A percentile compares a stretch with the other conserved stretches of the same genome.
Conservation (phyloP, 2,329 filamentous ascomycete species). For the Zasmidium angulare region DNA sequence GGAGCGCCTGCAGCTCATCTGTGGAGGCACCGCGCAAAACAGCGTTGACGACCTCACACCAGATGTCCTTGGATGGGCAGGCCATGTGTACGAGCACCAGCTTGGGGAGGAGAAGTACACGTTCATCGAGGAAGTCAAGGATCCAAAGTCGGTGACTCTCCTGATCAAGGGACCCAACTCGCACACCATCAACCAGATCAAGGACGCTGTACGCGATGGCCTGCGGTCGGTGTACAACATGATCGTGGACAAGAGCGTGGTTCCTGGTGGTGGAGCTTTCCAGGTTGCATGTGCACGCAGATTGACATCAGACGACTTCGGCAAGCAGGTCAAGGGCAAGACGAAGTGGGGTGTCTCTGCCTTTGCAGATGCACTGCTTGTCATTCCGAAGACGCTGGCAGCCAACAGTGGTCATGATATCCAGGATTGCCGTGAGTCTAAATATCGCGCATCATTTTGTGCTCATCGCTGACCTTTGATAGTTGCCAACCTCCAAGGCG, state of each 20-base stretch:
- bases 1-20: constrained; percentile 94
- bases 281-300: constrained; percentile 89
- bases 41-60: constrained; percentile 90
- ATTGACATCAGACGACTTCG: constrained; percentile 81
- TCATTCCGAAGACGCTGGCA: constrained; percentile 96
- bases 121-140: constrained; percentile 97
- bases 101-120: constrained; percentile 99
- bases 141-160: constrained; percentile 95
- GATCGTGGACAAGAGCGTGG: constrained; percentile 95
- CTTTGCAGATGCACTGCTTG: constrained; percentile 88
- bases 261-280: constrained; percentile 92
- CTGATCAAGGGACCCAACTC: constrained; percentile 97
- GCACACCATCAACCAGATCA: constrained; percentile 96
- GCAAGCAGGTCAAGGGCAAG: constrained; percentile 93
- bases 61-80: constrained; percentile 91
- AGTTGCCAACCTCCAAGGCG: constrained; percentile 87
- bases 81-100: constrained; percentile 94
- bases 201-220: constrained; percentile 92
- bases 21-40: constrained; percentile 89
- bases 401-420: constrained; percentile 96
- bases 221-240: constrained; percentile 98
- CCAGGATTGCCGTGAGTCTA: constrained; percentile 85
- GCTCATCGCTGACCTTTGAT: constrained; percentile 14
- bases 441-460: constrained; percentile 1
- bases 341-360: constrained; percentile 93